phyloP scores from a whole-genome alignment of 495 filamentous ascomycete genomes.

The Penicillium desertorum region DNA sequence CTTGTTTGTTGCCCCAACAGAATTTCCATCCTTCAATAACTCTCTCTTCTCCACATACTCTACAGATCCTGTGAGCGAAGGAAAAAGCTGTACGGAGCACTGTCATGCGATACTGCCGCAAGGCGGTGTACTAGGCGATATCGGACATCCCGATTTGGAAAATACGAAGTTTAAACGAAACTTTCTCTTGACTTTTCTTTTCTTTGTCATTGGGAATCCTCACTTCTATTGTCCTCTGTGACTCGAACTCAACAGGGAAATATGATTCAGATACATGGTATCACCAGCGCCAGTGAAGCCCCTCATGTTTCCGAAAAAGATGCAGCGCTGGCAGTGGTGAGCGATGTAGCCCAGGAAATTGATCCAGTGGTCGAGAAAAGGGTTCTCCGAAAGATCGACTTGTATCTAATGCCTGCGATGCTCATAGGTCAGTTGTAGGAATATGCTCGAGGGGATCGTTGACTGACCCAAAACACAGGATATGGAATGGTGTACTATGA shows the following conservation, averaged over 20 bases:
- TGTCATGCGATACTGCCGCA: too few species aligned
- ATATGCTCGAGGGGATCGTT: not conserved
- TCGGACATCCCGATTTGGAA: conserved; percentile 23
- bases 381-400: conserved; percentile 70
- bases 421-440: conserved; percentile 49
- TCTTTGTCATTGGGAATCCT: too few species aligned
- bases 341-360: conserved; percentile 51
- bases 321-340: conserved; percentile 48
- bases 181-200: not conserved
- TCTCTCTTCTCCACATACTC: too few species aligned
- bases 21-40: too few species aligned
- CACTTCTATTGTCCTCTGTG: too few species aligned
- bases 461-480: conserved; percentile 25
- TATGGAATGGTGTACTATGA: conserved; percentile 79
- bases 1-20: too few species aligned
- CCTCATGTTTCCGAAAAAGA: conserved; percentile 42
- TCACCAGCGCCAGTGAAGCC: conserved; percentile 14
- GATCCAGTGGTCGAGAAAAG: conserved; percentile 52
- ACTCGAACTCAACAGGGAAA: too few species aligned
- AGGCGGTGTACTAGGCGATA: conserved; percentile 15
- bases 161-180: conserved; percentile 16
- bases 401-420: conserved; percentile 70
- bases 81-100: too few species aligned
- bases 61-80: too few species aligned
- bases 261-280: conserved; percentile 27